A percentile compares a stretch with the other conserved stretches of the same genome.
Evolutionary conservation across 164 flowering plant species (phyloP).

Genomic region (Annona squamosa): DNA sequence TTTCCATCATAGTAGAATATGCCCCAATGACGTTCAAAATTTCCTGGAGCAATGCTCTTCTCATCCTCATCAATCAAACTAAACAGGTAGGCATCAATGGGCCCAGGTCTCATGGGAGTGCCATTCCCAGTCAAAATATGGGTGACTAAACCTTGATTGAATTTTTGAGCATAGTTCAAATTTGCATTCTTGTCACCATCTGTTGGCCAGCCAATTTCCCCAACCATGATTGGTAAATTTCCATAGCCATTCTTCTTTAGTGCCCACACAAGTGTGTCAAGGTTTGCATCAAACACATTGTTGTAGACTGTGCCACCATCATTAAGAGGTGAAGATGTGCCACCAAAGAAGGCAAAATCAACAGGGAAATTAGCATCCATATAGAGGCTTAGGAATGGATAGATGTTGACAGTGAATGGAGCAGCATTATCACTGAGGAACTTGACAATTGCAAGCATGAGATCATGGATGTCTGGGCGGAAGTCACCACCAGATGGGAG

Average conservation of each 20-base stretch:
- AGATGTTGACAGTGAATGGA: slow-evolving; percentile 13
- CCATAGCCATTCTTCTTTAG: slow-evolving; percentile 1
- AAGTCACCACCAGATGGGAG: slow-evolving; percentile 76
- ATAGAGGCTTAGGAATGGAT: slow-evolving; percentile 11
- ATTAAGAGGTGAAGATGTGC: not conserved
- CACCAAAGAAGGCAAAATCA: slow-evolving; percentile 11
- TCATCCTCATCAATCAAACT: slow-evolving; percentile 12
- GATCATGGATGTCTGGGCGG: slow-evolving; percentile 58
- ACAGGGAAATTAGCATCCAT: slow-evolving; percentile 4
- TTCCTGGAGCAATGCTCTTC: slow-evolving; percentile 14
- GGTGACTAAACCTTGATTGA: slow-evolving; percentile 9
- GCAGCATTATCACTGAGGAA: slow-evolving; percentile 5
- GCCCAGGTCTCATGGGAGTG: slow-evolving; percentile 7
- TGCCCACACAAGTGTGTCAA: slow-evolving; percentile 7
- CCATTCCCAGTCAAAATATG: slow-evolving; percentile 1
- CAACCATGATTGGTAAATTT: slow-evolving; percentile 6
- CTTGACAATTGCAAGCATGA: slow-evolving; percentile 32
- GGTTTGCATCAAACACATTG: slow-evolving; percentile 15
- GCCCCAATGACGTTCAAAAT: slow-evolving; percentile 16
- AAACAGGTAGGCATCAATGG: slow-evolving; percentile 8
- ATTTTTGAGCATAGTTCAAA: not conserved
- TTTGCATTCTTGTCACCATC: slow-evolving; percentile 9
- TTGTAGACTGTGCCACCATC: slow-evolving; percentile 5
- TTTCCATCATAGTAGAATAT: slow-evolving; percentile 10
- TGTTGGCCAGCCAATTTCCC: slow-evolving; percentile 16